These are phyloP conservation scores for Apiospora aurea DNA, from an alignment of 2,329 filamentous ascomycete genomes.

Conservation along the genomic window DNA sequence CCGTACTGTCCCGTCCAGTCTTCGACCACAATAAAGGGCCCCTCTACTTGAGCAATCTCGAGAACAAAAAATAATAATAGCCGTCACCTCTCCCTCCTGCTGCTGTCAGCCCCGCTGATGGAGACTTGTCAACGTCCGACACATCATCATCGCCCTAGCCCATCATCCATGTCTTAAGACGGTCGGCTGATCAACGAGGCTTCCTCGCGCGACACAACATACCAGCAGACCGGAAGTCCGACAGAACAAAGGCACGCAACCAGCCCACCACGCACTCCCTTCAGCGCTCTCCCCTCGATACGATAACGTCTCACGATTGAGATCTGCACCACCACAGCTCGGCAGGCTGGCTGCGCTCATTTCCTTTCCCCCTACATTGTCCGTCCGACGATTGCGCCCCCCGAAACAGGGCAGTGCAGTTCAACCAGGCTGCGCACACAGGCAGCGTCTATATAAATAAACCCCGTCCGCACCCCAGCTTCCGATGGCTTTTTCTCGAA, in stretches of 20 bases:
- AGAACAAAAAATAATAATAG: neutral
- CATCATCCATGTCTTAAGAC: slow-evolving; percentile 17
- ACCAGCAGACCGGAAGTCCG: slow-evolving; percentile 21
- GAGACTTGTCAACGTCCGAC: slow-evolving; percentile 11
- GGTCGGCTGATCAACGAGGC: slow-evolving; percentile 18
- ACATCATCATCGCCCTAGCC: slow-evolving; percentile 7
- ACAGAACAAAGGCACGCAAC: slow-evolving; percentile 7
- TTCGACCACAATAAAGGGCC: no score
- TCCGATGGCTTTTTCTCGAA: slow-evolving; percentile 68
- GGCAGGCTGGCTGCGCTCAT: slow-evolving; percentile 9
- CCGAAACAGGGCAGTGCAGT: slow-evolving; percentile 17
- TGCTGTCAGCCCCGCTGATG: slow-evolving; percentile 11
- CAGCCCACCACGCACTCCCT: neutral
- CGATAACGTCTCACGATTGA: neutral
- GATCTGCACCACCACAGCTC: slow-evolving; percentile 15
- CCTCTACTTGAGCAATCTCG: neutral
- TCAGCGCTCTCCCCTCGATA: neutral
- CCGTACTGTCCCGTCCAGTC: no score
- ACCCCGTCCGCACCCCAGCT: slow-evolving; percentile 13
- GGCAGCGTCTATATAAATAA: neutral
- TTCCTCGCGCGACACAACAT: slow-evolving; percentile 15
- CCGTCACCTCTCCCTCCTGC: neutral
- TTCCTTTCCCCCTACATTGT: slow-evolving; percentile 17
- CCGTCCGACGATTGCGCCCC: neutral
- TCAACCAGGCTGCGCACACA: neutral